Conservation (phyloP, 2,329 filamentous ascomycete species). For the Fusarium fracticaudum region DNA sequence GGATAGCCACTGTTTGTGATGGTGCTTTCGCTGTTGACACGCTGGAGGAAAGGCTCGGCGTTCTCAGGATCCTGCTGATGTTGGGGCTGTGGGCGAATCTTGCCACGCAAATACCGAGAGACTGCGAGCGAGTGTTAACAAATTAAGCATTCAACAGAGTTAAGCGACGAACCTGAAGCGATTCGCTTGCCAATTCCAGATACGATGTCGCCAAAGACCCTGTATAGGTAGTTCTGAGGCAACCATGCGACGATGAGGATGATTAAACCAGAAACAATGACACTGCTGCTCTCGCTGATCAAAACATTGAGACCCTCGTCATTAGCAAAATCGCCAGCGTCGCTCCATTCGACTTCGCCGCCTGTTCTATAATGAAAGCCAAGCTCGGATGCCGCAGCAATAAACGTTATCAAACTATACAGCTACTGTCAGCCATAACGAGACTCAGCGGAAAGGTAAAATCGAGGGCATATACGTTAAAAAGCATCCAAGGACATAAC, state of each 20-base stretch:
- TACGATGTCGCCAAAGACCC: constrained; percentile 33
- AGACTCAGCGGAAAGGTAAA: background rate
- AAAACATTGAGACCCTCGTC: constrained; percentile 45
- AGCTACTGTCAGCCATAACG: constrained; percentile 13
- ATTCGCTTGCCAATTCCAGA: constrained; percentile 25
- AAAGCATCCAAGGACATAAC: constrained; percentile 34
- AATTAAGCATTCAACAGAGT: background rate
- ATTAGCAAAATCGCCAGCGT: constrained; percentile 42
- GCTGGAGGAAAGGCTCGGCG: constrained; percentile 24
- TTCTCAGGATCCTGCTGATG: constrained; percentile 31
- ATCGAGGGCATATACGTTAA: constrained; percentile 30
- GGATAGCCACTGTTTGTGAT: background rate
- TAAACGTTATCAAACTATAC: constrained; percentile 40
- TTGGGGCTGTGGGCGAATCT: constrained; percentile 21
- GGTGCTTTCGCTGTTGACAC: constrained; percentile 9
- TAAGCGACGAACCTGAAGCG: constrained; percentile 35
- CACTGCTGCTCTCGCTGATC: constrained; percentile 41
- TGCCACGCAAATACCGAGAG: constrained; percentile 21
- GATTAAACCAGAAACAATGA: constrained; percentile 31
- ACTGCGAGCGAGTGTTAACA: constrained; percentile 14
- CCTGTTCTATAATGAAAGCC: constrained; percentile 46
- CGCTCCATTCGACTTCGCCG: constrained; percentile 46
- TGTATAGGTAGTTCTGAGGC: constrained; percentile 35
- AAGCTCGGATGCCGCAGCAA: constrained; percentile 45
- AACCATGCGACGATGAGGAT: constrained; percentile 39